Percentiles rank a stretch among this genome's conserved stretches.
Conservation (phyloP, 257 asterid genomes). For the Striga asiatica region DNA sequence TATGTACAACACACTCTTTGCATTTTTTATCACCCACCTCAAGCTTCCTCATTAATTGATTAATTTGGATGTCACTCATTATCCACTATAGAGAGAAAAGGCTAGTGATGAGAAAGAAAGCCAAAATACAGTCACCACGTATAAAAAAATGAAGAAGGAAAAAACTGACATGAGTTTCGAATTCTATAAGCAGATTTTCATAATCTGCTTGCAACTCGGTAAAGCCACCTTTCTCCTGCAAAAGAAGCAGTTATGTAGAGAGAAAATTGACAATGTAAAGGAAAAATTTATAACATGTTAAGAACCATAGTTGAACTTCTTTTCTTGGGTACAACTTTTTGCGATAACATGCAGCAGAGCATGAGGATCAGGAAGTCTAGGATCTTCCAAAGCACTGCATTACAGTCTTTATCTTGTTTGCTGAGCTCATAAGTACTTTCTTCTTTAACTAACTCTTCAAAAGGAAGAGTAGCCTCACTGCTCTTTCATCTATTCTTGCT, state of each 20-base stretch:
- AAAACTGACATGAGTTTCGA: constrained; percentile 67
- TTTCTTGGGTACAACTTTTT: constrained; percentile 49
- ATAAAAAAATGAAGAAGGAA: constrained; percentile 16
- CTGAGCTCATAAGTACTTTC: constrained; percentile 20
- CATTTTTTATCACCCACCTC: constrained; percentile 39
- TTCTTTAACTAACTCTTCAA: constrained; percentile 55
- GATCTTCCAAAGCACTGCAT: constrained; percentile 29
- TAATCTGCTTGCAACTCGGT: constrained; percentile 45
- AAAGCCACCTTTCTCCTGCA: constrained; percentile 49
- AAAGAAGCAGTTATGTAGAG: constrained; percentile 14
- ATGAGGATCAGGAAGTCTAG: constrained; percentile 50
- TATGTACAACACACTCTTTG: constrained; percentile 21
- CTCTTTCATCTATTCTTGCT: constrained; percentile 26
- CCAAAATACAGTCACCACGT: constrained; percentile 3
- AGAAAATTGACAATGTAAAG: not conserved
- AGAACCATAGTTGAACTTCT: constrained; percentile 62
- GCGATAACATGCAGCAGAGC: constrained; percentile 75
- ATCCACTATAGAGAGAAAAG: constrained; percentile 39
- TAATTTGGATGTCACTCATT: constrained; percentile 47
- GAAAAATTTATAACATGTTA: constrained; percentile 9
- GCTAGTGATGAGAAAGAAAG: constrained; percentile 9
- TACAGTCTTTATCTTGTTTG: constrained; percentile 30
- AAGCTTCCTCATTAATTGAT: constrained; percentile 55
- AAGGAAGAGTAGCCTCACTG: constrained; percentile 52
- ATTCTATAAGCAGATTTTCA: constrained; percentile 56